Evolutionary conservation across 176 grass and related monocot genomes (phyloP).

Genomic region (Triticum urartu): DNA sequence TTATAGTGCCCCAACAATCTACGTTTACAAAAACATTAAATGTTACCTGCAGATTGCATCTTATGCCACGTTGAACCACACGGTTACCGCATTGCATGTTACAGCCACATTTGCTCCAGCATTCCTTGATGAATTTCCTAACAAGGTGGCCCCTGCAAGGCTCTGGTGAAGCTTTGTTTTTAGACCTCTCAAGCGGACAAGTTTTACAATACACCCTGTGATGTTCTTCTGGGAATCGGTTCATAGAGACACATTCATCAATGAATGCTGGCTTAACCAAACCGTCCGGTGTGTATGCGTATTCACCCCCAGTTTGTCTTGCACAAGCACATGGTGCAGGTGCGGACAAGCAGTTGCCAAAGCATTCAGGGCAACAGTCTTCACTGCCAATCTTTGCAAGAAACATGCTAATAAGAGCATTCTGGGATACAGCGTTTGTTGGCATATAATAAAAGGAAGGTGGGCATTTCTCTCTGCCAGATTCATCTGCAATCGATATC

Average conservation of each 20-base stretch:
- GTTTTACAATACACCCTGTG: slow-evolving; percentile 45
- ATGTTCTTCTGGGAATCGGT: slow-evolving; percentile 39
- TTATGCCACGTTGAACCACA: slow-evolving; percentile 66
- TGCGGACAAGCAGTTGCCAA: slow-evolving; percentile 45
- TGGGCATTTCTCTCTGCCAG: slow-evolving; percentile 34
- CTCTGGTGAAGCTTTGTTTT: slow-evolving; percentile 22
- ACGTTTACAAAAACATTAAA: background rate
- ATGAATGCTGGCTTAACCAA: slow-evolving; percentile 52
- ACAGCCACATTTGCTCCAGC: slow-evolving; percentile 74
- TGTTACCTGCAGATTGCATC: slow-evolving; percentile 53
- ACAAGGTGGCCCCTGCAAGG: slow-evolving; percentile 55
- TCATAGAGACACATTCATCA: slow-evolving; percentile 50
- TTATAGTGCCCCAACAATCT: background rate
- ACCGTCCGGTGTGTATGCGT: slow-evolving; percentile 57
- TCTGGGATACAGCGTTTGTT: slow-evolving; percentile 45
- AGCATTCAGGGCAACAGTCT: slow-evolving; percentile 64
- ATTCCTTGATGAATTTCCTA: slow-evolving; percentile 71
- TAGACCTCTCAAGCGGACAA: slow-evolving; percentile 54
- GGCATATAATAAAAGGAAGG: slow-evolving; percentile 60
- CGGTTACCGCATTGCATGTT: slow-evolving; percentile 67
- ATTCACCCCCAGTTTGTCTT: slow-evolving; percentile 59
- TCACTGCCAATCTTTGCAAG: slow-evolving; percentile 61
- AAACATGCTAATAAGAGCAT: slow-evolving; percentile 56
- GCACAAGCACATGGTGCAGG: slow-evolving; percentile 56
- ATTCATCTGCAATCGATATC: slow-evolving; percentile 59